A percentile compares a stretch with the other conserved stretches of the same genome.
Evolutionary conservation across 1,284 basidiomycete genomes (phyloP).

Genomic region (Irpex lacteus): DNA sequence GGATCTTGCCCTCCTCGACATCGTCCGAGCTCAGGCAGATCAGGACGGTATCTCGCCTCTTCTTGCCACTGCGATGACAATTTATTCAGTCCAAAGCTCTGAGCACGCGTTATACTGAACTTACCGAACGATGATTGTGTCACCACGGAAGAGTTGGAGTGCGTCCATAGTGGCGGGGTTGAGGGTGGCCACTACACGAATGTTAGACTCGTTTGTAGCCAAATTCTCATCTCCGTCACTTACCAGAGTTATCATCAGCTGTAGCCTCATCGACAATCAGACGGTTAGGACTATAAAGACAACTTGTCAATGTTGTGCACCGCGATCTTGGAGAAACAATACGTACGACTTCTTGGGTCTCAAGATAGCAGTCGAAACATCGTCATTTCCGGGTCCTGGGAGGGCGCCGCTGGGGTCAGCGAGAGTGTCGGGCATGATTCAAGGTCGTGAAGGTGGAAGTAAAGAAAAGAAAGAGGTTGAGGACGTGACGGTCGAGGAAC

Average conservation of each 20-base stretch:
- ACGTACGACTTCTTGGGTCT: slow-evolving; percentile 95
- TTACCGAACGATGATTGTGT: slow-evolving; percentile 89
- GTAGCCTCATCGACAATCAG: slow-evolving; percentile 91
- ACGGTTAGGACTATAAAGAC: slow-evolving; percentile 76
- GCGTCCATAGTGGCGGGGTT: slow-evolving; percentile 97
- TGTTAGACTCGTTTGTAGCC: background rate
- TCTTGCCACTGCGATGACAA: slow-evolving; percentile 71
- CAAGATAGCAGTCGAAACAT: slow-evolving; percentile 91
- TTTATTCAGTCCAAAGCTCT: background rate
- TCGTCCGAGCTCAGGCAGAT: slow-evolving; percentile 96
- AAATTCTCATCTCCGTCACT: slow-evolving; percentile 20
- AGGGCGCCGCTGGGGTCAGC: slow-evolving; percentile 79
- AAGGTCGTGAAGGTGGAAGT: slow-evolving; percentile 13
- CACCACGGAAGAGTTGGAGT: slow-evolving; percentile 92
- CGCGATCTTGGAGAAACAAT: background rate
- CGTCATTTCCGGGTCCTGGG: slow-evolving; percentile 74
- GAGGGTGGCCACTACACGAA: slow-evolving; percentile 78
- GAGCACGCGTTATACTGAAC: slow-evolving; percentile 17
- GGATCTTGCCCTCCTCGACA: slow-evolving; percentile 96
- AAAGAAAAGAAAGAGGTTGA: slow-evolving; percentile 7
- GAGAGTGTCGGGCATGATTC: slow-evolving; percentile 24
- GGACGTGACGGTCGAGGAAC: background rate
- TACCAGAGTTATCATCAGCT: slow-evolving; percentile 90
- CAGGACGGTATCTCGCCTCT: slow-evolving; percentile 92
- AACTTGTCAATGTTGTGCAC: background rate